These are phyloP conservation scores for Plasmodium sp. DNA, from an alignment of 169 alveolate species.

Conservation along the genomic window DNA sequence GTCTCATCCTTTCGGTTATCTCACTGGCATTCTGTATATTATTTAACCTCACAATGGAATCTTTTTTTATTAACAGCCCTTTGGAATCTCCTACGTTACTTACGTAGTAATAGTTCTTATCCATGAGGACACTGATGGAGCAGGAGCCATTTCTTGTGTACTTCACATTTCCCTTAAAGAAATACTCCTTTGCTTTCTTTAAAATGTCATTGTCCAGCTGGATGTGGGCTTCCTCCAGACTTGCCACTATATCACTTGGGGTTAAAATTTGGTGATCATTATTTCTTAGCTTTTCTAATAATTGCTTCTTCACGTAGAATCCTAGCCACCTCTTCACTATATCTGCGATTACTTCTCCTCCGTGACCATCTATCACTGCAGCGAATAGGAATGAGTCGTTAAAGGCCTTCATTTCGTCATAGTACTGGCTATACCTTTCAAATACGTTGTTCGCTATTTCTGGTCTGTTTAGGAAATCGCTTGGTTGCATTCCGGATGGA, in stretches of 20 bases:
- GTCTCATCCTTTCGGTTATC: constrained; percentile 74
- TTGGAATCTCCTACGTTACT: constrained; percentile 59
- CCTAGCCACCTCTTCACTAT: constrained; percentile 33
- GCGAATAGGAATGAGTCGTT: constrained; percentile 22
- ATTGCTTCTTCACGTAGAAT: constrained; percentile 43
- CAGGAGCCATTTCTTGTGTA: constrained; percentile 44
- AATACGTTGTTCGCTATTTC: background rate
- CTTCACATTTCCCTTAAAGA: background rate
- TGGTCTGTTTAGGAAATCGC: background rate
- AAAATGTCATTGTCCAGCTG: constrained; percentile 16
- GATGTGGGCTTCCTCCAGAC: constrained; percentile 50
- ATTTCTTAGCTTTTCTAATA: constrained; percentile 4
- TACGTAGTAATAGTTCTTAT: constrained; percentile 25
- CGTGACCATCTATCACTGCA: constrained; percentile 70
- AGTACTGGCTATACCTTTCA: background rate
- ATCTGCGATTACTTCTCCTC: constrained; percentile 45
- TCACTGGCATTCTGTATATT: constrained; percentile 77
- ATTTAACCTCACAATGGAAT: constrained; percentile 36
- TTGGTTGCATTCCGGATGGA: background rate
- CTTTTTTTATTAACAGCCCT: constrained; percentile 6
- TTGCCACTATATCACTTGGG: constrained; percentile 10
- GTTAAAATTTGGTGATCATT: background rate
- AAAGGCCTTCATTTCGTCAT: background rate
- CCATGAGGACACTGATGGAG: constrained; percentile 48
- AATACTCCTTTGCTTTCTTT: background rate